phyloP scores from a whole-genome alignment of 139 green algal genomes.

The Chlamydomonas incerta region DNA sequence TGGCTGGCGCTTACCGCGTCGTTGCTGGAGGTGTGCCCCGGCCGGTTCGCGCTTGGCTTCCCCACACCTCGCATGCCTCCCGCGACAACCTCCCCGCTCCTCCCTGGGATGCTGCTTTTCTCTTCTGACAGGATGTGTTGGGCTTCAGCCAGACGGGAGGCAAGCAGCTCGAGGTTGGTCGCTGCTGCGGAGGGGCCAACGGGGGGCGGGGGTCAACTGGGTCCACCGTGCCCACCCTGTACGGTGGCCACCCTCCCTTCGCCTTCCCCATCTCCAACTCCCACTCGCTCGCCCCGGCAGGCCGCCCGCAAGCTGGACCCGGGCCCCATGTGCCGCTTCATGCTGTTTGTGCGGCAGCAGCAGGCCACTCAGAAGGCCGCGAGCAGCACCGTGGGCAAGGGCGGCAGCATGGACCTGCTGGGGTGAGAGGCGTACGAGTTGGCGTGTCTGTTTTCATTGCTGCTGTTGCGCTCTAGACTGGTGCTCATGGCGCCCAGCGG shows the following conservation, averaged over 20 bases:
- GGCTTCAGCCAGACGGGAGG: constrained; percentile 16
- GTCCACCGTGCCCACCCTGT: too few species aligned
- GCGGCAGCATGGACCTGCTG: constrained; percentile 19
- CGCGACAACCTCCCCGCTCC: neutral
- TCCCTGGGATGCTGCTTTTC: neutral
- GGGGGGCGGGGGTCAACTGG: too few species aligned
- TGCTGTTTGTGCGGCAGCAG: constrained; percentile 26
- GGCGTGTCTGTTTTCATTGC: too few species aligned
- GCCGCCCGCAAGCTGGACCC: constrained; percentile 18
- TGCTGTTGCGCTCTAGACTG: too few species aligned
- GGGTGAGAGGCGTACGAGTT: constrained; percentile 1
- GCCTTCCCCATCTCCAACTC: neutral
- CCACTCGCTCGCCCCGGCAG: neutral
- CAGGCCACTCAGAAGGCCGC: constrained; percentile 10
- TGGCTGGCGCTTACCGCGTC: too few species aligned
- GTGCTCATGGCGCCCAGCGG: too few species aligned
- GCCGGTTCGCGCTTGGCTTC: too few species aligned
- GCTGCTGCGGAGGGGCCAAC: too few species aligned
- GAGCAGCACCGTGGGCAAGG: neutral
- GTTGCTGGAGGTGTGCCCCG: too few species aligned
- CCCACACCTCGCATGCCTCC: too few species aligned
- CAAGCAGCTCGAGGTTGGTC: constrained; percentile 22
- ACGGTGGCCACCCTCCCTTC: neutral
- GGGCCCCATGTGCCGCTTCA: constrained; percentile 17
- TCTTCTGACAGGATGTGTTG: constrained; percentile 24